A percentile compares a stretch with the other conserved stretches of the same genome.
Evolutionary conservation across 1,139 yeast species (phyloP).

Genomic region (Yamadazyma oceani): DNA sequence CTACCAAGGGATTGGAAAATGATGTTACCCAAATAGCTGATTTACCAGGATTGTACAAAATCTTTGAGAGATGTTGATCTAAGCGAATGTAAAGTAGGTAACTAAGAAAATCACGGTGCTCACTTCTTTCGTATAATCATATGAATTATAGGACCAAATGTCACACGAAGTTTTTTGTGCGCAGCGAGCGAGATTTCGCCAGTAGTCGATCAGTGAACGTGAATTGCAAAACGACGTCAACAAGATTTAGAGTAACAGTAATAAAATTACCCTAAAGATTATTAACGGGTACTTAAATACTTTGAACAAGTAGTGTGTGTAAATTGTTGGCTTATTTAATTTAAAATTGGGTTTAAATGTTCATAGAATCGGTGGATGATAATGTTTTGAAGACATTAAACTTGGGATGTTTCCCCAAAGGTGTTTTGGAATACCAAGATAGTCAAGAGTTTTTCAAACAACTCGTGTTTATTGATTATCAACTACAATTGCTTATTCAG

Average conservation of each 20-base stretch:
- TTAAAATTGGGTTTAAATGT: slow-evolving; percentile 8
- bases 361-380: slow-evolving; percentile 14
- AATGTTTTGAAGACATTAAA: slow-evolving; percentile 23
- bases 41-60: slow-evolving; percentile 84
- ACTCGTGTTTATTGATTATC: slow-evolving; percentile 40
- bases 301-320: too few species aligned
- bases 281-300: too few species aligned
- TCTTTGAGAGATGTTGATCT: slow-evolving; percentile 81
- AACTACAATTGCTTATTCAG: slow-evolving; percentile 35
- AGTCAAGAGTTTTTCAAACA: slow-evolving; percentile 39
- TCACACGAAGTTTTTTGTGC: slow-evolving; percentile 2
- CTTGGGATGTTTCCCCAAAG: slow-evolving; percentile 41
- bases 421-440: slow-evolving; percentile 34
- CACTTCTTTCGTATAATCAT: slow-evolving; percentile 1
- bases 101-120: too few species aligned
- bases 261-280: too few species aligned
- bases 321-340: too few species aligned
- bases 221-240: neutral
- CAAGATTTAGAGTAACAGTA: too few species aligned
- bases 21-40: slow-evolving; percentile 85
- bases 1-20: slow-evolving; percentile 51
- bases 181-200: neutral
- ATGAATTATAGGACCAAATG: neutral
- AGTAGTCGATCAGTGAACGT: neutral
- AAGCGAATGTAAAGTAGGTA: too few species aligned